Evolutionary conservation across 352 stramenopile species (phyloP).

Genomic region (Globisporangium irregulare): DNA sequence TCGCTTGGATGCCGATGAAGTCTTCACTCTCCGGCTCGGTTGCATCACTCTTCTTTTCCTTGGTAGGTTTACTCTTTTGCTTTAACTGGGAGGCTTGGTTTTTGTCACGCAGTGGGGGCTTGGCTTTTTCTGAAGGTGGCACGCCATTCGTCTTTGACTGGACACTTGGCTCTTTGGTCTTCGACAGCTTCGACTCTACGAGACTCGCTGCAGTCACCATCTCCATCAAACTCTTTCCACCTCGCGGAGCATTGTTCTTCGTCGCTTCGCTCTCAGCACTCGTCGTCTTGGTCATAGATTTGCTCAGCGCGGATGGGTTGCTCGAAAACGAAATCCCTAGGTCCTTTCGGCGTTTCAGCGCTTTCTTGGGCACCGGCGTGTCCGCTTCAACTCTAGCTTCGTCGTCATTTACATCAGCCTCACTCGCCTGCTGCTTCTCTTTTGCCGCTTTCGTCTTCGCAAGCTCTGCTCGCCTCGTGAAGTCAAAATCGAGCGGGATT

Average conservation of each 20-base stretch:
- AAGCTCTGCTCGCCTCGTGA: constrained; percentile 40
- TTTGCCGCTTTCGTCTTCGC: constrained; percentile 27
- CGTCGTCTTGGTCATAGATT: not conserved
- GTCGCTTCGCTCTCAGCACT: not conserved
- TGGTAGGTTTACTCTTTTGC: not conserved
- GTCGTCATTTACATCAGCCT: constrained; percentile 10
- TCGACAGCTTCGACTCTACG: constrained; percentile 8
- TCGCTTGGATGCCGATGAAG: constrained; percentile 8
- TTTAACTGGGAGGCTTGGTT: constrained; percentile 1
- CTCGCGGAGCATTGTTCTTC: not conserved
- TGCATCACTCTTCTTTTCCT: not conserved
- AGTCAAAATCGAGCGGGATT: constrained; percentile 44
- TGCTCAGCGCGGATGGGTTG: not conserved
- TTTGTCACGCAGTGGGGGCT: not conserved
- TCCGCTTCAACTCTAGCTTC: constrained; percentile 5
- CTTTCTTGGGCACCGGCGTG: constrained; percentile 18
- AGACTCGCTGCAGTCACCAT: constrained; percentile 16
- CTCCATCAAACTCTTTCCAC: constrained; percentile 21
- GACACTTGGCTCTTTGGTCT: constrained; percentile 6
- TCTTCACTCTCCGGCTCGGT: constrained; percentile 15
- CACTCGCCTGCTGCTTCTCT: constrained; percentile 22
- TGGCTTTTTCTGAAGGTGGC: not conserved
- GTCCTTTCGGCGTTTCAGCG: constrained; percentile 23
- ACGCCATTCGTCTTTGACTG: constrained; percentile 3
- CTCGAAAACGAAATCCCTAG: constrained; percentile 11